phyloP scores from a whole-genome alignment of 202 grass and related monocot genomes.

The Setaria viridis region DNA sequence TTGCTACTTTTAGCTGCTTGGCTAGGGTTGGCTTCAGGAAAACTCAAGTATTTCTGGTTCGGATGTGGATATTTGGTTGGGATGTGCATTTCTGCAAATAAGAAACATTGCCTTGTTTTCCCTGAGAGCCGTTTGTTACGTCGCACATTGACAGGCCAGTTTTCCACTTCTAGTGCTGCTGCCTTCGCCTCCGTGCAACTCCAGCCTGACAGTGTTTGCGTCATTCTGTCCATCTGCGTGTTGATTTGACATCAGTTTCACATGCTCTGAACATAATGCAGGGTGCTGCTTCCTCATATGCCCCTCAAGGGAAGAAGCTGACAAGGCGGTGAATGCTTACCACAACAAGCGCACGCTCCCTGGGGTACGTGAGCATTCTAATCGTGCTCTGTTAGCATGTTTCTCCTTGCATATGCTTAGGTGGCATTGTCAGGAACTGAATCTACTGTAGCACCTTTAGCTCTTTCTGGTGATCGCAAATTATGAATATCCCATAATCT shows the following conservation, averaged over 20 bases:
- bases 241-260: conserved; percentile 22
- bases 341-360: conserved; percentile 96
- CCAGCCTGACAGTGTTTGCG: conserved; percentile 12
- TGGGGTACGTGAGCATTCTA: conserved; percentile 66
- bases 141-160: neutral
- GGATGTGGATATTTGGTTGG: neutral
- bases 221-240: conserved; percentile 5
- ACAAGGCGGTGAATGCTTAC: conserved; percentile 80
- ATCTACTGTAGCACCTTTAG: conserved; percentile 8
- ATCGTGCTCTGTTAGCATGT: conserved; percentile 2
- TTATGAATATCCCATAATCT: conserved; percentile 21
- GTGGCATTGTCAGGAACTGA: conserved; percentile 38
- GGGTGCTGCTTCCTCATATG: conserved; percentile 99
- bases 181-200: neutral
- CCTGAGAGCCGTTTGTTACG: neutral
- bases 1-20: conserved; percentile 6
- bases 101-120: conserved; percentile 27
- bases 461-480: conserved; percentile 10
- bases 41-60: neutral
- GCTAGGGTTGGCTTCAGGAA: neutral
- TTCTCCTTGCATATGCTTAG: conserved; percentile 18
- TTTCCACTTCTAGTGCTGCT: neutral
- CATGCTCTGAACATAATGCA: conserved; percentile 50
- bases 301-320: conserved; percentile 83
- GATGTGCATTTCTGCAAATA: conserved; percentile 8